Percentiles rank a stretch among this genome's conserved stretches.
phyloP scores from a whole-genome alignment of 495 filamentous ascomycete species.

The Tricharina praecox region DNA sequence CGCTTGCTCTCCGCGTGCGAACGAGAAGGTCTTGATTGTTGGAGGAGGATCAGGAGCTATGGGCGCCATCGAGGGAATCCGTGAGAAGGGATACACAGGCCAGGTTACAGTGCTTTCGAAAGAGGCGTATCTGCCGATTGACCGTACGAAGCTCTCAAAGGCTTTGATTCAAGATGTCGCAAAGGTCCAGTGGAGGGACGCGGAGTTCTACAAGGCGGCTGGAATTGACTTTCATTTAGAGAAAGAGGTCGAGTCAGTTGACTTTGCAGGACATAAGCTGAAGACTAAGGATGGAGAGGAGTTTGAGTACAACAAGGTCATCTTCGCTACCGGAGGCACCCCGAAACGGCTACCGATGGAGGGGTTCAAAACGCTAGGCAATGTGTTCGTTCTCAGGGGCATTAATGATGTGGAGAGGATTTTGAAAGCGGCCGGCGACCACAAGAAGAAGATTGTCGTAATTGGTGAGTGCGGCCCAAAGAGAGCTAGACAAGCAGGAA shows the following conservation, averaged over 20 bases:
- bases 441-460: constrained; percentile 76
- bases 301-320: constrained; percentile 65
- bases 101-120: constrained; percentile 66
- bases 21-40: constrained; percentile 60
- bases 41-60: constrained; percentile 77
- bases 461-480: constrained; percentile 39
- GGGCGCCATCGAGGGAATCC: constrained; percentile 62
- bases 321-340: constrained; percentile 72
- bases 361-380: constrained; percentile 70
- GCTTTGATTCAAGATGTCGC: constrained; percentile 67
- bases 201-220: constrained; percentile 60
- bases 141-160: constrained; percentile 91
- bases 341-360: constrained; percentile 62
- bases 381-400: constrained; percentile 68
- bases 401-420: constrained; percentile 63
- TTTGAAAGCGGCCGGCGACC: constrained; percentile 52
- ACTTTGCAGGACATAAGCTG: constrained; percentile 57
- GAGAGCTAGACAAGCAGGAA: neutral
- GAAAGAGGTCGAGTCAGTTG: constrained; percentile 59
- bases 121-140: constrained; percentile 72
- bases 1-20: constrained; percentile 47
- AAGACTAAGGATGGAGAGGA: constrained; percentile 52
- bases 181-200: constrained; percentile 58
- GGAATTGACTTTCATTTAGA: constrained; percentile 49
- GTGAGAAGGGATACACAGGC: constrained; percentile 65